Evolutionary conservation across 164 flowering plant genomes (phyloP), one percentile per base, ranked within the genome.

Genomic region (Euptelea pleiosperma): DNA sequence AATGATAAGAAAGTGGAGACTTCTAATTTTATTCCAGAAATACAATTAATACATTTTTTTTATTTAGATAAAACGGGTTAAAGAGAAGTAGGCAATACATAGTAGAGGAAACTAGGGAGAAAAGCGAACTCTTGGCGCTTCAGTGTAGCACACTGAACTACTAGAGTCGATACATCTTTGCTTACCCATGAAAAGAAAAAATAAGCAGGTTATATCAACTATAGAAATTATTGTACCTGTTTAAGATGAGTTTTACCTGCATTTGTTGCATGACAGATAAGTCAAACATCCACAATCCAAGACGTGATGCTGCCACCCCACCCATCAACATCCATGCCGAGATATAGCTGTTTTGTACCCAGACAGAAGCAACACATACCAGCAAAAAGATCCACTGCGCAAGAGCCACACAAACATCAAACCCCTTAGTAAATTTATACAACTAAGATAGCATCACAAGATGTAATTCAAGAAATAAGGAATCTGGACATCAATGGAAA

Each of bases 221-320:
- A 19, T 42, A 54, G 29, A 6, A 31, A 35, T 8, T 16, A 0
- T 29, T 4, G 8, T 19, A 2, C 30, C 36, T 33, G 21, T 65
- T 39, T n/a, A 35, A 55, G 19, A 37, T n/a, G 1, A 44, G 8
- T 8, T 55, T 50, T 66, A 82, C 98, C 96, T 89, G 98, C 98
- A 92, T 85, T 78, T 80, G 91, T 58, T 89, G 95, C 55, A 80
- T 81, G 43, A 92, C 92, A 15, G 98, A 69, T 41, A 91, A 79
- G 56, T 86, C 94, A 55, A 91, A 89, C 89, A 85, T 79, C 89
- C 95, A 89, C 52, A 87, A 68, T 50, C 98, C 98, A 10, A 89
- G 85, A 26, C 95, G 82, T 21, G 98, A 92, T 39, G 77, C 63
- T 3, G 87, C 93, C 25, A 87, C 95, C 16, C 96, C 88, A 6